Evolutionary conservation across 306 rosid species (phyloP).

Genomic region (Dicorynia guianensis): DNA sequence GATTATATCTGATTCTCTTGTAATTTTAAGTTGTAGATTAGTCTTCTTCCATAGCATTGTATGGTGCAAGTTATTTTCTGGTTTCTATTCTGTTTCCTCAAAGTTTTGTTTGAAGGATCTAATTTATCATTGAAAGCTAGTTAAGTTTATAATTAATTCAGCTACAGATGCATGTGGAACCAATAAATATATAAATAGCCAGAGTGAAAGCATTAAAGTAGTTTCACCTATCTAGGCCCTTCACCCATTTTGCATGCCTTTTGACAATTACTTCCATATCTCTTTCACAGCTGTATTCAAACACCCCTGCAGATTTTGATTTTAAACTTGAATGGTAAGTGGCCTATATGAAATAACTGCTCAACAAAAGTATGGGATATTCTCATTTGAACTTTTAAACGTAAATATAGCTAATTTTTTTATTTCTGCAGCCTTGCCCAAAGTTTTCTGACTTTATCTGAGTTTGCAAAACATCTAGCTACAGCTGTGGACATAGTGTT

Average conservation of each 20-base stretch:
- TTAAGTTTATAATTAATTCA: constrained; percentile 12
- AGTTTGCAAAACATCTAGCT: constrained; percentile 84
- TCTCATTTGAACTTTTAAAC: constrained; percentile 14
- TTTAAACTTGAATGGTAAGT: constrained; percentile 87
- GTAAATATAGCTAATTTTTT: constrained; percentile 36
- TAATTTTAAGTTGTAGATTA: not conserved
- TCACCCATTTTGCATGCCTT: constrained; percentile 32
- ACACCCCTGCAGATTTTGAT: constrained; percentile 97
- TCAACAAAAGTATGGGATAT: constrained; percentile 5
- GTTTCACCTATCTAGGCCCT: constrained; percentile 21
- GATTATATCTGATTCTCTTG: constrained; percentile 24
- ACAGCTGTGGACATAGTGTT: constrained; percentile 83
- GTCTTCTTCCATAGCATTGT: not conserved
- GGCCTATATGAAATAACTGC: constrained; percentile 11
- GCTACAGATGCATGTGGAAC: constrained; percentile 7
- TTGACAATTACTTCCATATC: constrained; percentile 12
- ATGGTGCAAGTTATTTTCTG: constrained; percentile 22
- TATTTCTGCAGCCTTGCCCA: constrained; percentile 83
- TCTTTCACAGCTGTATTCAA: constrained; percentile 76
- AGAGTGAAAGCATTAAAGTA: not conserved
- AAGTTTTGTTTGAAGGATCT: constrained; percentile 12
- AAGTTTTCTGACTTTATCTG: constrained; percentile 71
- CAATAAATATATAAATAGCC: not conserved
- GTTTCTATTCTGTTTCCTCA: not conserved
- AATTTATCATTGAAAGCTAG: constrained; percentile 18